Evolutionary conservation across 2,329 filamentous ascomycete species (phyloP).

Genomic region (Cladophialophora exuberans): DNA sequence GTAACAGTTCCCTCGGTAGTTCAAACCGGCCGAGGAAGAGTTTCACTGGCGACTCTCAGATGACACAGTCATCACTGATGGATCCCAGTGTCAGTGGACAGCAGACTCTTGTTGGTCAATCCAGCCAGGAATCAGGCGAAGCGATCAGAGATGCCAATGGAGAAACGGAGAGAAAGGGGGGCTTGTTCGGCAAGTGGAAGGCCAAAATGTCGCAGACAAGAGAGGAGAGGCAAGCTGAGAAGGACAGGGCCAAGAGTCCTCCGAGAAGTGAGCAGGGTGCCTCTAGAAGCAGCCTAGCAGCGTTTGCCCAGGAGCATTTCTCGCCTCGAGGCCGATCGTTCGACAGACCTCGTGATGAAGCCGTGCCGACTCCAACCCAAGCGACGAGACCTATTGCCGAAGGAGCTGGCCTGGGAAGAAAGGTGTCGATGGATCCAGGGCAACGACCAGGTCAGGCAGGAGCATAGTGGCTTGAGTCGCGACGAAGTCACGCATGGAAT

Average conservation of each 20-base stretch:
- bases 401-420: not conserved
- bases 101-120: constrained; percentile 34
- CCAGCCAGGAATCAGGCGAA: constrained; percentile 46
- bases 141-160: constrained; percentile 36
- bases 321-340: constrained; percentile 31
- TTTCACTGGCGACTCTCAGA: constrained; percentile 47
- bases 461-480: no score
- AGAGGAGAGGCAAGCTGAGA: constrained; percentile 60
- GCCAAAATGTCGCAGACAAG: constrained; percentile 61
- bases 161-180: constrained; percentile 60
- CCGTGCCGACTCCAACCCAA: constrained; percentile 16
- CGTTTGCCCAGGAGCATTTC: constrained; percentile 36
- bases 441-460: not conserved
- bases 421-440: constrained; percentile 8
- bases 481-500: no score
- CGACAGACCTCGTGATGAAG: constrained; percentile 27
- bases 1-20: constrained; percentile 70
- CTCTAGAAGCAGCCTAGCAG: constrained; percentile 42
- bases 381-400: constrained; percentile 17
- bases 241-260: constrained; percentile 57
- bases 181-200: constrained; percentile 66
- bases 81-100: constrained; percentile 38
- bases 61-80: constrained; percentile 43
- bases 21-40: constrained; percentile 52
- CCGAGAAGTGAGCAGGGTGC: constrained; percentile 41